Base-by-base conservation (phyloP, 768 basidiomycete genomes). In the Favolaschia claudopus region DNA sequence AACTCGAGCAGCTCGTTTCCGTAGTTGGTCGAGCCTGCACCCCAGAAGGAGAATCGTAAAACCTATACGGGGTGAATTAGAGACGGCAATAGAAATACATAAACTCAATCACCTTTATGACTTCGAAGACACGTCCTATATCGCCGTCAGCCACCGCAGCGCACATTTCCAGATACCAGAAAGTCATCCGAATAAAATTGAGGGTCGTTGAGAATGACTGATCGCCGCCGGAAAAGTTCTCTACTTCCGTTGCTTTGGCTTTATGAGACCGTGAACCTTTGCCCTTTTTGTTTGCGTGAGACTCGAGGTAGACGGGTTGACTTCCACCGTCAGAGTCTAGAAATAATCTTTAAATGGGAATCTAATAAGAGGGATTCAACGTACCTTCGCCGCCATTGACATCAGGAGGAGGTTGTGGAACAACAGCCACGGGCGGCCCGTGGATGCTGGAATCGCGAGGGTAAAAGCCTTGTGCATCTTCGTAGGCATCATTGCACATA, bases 1-100 rank as follows among this genome's bases (percentile, higher is more conserved):
- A 66, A 54, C 27, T 67, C 67, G 17, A 66, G 62, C 1, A 67
- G 57, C 28, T 65, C 67, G 20, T 66, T 66, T 7, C 58, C 61
- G 36, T 67, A 67, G n/a, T 66, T 66, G 0, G 57, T 63, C 0
- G 57, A 56, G 0, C 66, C 64, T 1, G 59, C 53, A 17, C 66
- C 66, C 57, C 58, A 60, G 22, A 67, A 67, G 1, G 53, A 53
- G 36, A 67, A 67, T 9, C 57, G 54, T 0, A 63, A 24, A 1
- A 63, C 5, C 66, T 65, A 14, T 0, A 42, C n/a, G n/a, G n/a
- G 3, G 1, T 22, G 54, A 4, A 10, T 25, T 2, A 39, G n/a
- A n/a, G n/a, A n/a, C n/a, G n/a, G n/a, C n/a, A 13, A 27, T 22
- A 43, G n/a, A 3, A 19, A 15, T 32, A 15, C 10, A 31, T n/a